These are phyloP conservation scores for Nemania sp. DNA, from an alignment of 2,329 filamentous ascomycete species.

Conservation along the genomic window DNA sequence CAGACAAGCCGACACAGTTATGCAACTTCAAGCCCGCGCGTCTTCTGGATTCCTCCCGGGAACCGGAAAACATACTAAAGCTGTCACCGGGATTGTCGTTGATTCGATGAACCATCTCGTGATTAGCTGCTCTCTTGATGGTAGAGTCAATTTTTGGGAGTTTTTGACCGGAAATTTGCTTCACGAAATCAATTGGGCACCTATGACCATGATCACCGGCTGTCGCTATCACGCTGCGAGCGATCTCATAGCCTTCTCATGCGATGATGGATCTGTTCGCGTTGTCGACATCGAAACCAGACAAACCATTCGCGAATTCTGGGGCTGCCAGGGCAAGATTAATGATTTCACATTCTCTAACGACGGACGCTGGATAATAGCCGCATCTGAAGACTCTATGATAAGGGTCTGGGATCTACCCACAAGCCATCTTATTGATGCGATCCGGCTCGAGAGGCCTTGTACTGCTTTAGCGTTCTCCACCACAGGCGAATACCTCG, in stretches of 20 bases:
- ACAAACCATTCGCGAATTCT: slow-evolving; percentile 89
- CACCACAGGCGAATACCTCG: slow-evolving; percentile 88
- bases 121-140: slow-evolving; percentile 86
- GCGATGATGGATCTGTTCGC: slow-evolving; percentile 84
- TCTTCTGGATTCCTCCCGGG: slow-evolving; percentile 51
- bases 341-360: slow-evolving; percentile 88
- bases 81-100: slow-evolving; percentile 83
- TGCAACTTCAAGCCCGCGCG: slow-evolving; percentile 54
- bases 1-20: slow-evolving; percentile 60
- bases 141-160: slow-evolving; percentile 97
- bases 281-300: slow-evolving; percentile 89
- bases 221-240: slow-evolving; percentile 81
- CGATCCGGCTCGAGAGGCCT: slow-evolving; percentile 75
- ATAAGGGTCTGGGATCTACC: slow-evolving; percentile 93
- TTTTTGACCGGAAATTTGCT: slow-evolving; percentile 80
- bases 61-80: slow-evolving; percentile 75
- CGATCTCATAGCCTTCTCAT: slow-evolving; percentile 85
- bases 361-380: slow-evolving; percentile 91
- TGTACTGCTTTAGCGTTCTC: slow-evolving; percentile 90
- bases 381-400: slow-evolving; percentile 77
- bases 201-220: slow-evolving; percentile 73
- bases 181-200: slow-evolving; percentile 82
- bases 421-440: slow-evolving; percentile 93
- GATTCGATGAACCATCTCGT: slow-evolving; percentile 87
- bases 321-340: slow-evolving; percentile 73